Base-by-base conservation (phyloP, 768 basidiomycete species). In the Collybia sordida region DNA sequence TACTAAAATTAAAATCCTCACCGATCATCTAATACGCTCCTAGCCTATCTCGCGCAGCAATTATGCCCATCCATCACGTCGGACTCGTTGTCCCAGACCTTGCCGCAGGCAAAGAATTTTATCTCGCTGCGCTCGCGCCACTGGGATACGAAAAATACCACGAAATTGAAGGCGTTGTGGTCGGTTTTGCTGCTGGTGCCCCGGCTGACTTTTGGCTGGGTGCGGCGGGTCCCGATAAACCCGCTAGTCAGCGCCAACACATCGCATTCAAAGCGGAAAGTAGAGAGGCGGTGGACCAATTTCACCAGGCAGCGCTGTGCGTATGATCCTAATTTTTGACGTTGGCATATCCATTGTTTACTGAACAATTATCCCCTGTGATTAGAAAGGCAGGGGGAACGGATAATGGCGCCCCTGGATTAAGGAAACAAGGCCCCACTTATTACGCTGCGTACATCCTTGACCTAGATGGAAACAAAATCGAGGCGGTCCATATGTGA, bases 371-470 rank as follows among this genome's bases (percentile, higher is more conserved):
- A n/a, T n/a, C n/a, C n/a, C n/a, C n/a, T n/a, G n/a, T n/a, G n/a
- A n/a, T 15, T 22, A 45, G 44, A 19, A 52, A 52, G 47, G 51
- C 45, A 27, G 51, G 51, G 21, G 51, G 36, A 46, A 50, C 45
- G 27, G 49, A 49, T 51, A 54, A 54, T 46, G 49, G 49, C 12
- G 49, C 48, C 38, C 52, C 52, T 11, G 52, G 52, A 38, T 15
- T 43, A 42, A 53, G 52, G 42, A 21, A 31, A 25, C 50, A 53
- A 21, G 34, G 15, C 22, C 47, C 42, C 15, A 34, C 41, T 34
- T 53, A 53, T 21, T 53, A 53, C 19, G 52, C 52, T 40, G 52
- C 52, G 25, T 53, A 24, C 18, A 42, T 53, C 39, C 42, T 36
- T 17, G 52, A 53, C 45, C 21, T 38, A 24, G 39, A 53, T 2